Percentiles rank a stretch among this genome's conserved stretches.
Conservation (phyloP, 1,284 basidiomycete genomes). For the Ganoderma sp. region DNA sequence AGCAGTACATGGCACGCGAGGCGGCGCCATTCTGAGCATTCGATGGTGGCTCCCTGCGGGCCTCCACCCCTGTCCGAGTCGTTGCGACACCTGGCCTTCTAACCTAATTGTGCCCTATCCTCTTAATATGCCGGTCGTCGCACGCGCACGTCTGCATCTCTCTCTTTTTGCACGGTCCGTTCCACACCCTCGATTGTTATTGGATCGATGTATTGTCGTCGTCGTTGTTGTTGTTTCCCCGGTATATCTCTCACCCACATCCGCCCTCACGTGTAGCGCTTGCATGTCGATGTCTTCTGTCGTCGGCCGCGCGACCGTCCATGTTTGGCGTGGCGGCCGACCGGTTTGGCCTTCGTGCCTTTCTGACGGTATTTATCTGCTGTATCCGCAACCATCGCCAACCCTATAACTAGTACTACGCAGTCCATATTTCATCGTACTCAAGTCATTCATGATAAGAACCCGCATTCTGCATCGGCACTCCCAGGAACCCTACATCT, state of each 20-base stretch:
- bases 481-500: constrained; percentile 28
- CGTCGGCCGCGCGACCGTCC: neutral
- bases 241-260: neutral
- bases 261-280: neutral
- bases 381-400: constrained; percentile 21
- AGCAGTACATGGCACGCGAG: constrained; percentile 28
- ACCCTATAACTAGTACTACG: neutral
- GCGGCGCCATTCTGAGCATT: constrained; percentile 18
- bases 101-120: neutral
- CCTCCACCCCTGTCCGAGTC: neutral
- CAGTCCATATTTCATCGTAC: constrained; percentile 7
- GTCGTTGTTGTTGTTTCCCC: constrained; percentile 9
- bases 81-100: constrained; percentile 9
- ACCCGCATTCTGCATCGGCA: constrained; percentile 7
- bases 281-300: neutral
- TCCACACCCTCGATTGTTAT: neutral
- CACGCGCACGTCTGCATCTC: neutral
- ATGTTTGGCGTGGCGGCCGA: neutral
- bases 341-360: constrained; percentile 6
- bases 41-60: neutral
- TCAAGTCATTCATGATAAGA: constrained; percentile 4
- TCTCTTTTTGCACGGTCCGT: neutral
- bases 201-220: constrained; percentile 9
- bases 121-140: neutral
- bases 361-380: constrained; percentile 32